These are phyloP conservation scores for Iris pallida DNA, from an alignment of 116 monocot species.

Conservation along the genomic window DNA sequence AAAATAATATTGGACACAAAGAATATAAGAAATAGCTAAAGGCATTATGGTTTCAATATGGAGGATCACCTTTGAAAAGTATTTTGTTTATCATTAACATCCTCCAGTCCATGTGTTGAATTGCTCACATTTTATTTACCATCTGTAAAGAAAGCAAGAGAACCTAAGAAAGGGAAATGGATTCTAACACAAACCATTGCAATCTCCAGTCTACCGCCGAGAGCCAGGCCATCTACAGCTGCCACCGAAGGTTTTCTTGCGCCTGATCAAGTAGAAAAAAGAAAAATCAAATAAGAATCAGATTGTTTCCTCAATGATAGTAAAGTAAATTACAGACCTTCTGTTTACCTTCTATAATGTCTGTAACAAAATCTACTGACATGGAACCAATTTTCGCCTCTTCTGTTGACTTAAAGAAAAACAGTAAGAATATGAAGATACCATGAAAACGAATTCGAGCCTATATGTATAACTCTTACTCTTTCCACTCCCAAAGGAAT, in stretches of 20 bases:
- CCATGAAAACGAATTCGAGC: not conserved
- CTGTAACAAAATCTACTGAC: conserved; percentile 43
- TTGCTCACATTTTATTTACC: too few species aligned
- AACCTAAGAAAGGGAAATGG: not conserved
- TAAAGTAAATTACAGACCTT: not conserved
- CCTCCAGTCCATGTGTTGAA: too few species aligned
- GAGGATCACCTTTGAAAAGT: too few species aligned
- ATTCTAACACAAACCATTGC: conserved; percentile 37
- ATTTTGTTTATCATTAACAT: too few species aligned
- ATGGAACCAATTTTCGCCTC: too few species aligned
- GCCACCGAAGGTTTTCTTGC: conserved; percentile 55
- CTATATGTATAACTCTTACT: conserved; percentile 18
- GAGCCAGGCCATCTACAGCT: conserved; percentile 54
- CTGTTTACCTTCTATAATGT: conserved; percentile 44
- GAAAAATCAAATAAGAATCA: not conserved
- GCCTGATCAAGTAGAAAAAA: conserved; percentile 14
- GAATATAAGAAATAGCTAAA: too few species aligned
- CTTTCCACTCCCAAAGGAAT: conserved; percentile 49
- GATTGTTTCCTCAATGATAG: not conserved
- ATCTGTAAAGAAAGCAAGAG: too few species aligned
- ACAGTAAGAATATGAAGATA: not conserved
- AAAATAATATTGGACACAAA: too few species aligned
- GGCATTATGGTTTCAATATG: too few species aligned
- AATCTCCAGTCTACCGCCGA: conserved; percentile 58
- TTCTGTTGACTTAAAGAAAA: too few species aligned